Conservation (phyloP, 2,329 filamentous ascomycete genomes). For the Ambrosiella xylebori region DNA sequence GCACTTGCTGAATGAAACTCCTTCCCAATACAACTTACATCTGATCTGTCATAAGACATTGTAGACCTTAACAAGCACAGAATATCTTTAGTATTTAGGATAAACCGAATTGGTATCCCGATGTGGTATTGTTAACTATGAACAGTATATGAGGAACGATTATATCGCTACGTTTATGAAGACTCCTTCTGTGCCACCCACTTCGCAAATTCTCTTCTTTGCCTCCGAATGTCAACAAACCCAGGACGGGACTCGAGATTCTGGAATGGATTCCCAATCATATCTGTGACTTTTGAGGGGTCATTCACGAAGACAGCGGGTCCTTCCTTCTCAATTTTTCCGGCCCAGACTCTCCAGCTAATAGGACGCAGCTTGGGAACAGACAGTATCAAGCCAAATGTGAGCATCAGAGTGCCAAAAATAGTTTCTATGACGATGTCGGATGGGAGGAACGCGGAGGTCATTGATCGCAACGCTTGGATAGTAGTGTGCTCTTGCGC, state of each 20-base stretch:
- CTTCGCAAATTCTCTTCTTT: conserved; percentile 60
- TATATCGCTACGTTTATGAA: background rate
- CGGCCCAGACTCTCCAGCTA: conserved; percentile 64
- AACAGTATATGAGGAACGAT: background rate
- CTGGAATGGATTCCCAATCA: conserved; percentile 61
- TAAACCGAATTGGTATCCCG: no score
- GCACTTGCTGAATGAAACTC: background rate
- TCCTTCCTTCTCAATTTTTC: conserved; percentile 57
- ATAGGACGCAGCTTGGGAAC: conserved; percentile 71
- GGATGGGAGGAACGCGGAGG: conserved; percentile 44
- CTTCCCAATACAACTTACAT: background rate
- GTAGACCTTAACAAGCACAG: no score
- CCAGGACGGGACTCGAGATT: conserved; percentile 63
- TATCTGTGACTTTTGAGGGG: conserved; percentile 54
- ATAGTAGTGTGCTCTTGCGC: conserved; percentile 79
- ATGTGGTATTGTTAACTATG: background rate
- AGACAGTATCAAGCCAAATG: conserved; percentile 62
- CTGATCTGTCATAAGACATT: no score
- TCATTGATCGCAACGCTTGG: conserved; percentile 37
- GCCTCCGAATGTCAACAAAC: conserved; percentile 74
- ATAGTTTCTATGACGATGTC: conserved; percentile 84
- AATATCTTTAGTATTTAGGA: no score
- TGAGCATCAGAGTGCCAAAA: conserved; percentile 62
- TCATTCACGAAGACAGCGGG: conserved; percentile 42
- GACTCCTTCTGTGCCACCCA: conserved; percentile 38